Conservation (phyloP, 441 rosid genomes). For the Flueggea neowawraea region DNA sequence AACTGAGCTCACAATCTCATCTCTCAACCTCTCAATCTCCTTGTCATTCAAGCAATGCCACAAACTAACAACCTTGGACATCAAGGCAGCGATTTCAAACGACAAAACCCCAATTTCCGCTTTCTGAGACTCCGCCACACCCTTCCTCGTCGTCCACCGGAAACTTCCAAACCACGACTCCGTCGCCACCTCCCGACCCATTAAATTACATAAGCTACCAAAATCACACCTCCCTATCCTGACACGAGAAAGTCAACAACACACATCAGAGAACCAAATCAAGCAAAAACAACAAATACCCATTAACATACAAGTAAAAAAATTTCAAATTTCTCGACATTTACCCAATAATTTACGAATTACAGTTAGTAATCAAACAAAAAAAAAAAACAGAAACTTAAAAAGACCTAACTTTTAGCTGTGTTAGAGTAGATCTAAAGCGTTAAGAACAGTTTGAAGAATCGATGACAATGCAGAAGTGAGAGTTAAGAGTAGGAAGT, state of each 20-base stretch:
- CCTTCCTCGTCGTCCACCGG: conserved; percentile 38
- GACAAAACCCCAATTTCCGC: conserved; percentile 51
- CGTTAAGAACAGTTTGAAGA: too few relatives aligned
- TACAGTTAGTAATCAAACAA: too few relatives aligned
- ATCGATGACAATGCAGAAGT: too few relatives aligned
- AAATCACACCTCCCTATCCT: not conserved
- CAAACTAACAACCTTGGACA: conserved; percentile 47
- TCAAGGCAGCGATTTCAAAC: conserved; percentile 52
- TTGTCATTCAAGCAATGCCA: conserved; percentile 51
- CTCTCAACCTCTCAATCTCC: conserved; percentile 38
- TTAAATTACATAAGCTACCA: not conserved
- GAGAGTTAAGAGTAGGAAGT: too few relatives aligned
- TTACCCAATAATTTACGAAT: too few relatives aligned
- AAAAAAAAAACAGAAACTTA: too few relatives aligned
- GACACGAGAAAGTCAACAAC: not conserved
- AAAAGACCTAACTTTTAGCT: too few relatives aligned
- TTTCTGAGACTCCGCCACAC: conserved; percentile 29
- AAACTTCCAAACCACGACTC: conserved; percentile 54
- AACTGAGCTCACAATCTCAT: conserved; percentile 36
- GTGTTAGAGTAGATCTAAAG: too few relatives aligned
- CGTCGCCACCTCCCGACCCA: conserved; percentile 36
- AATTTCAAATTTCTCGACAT: too few relatives aligned
- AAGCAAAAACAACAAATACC: too few relatives aligned
- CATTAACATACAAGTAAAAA: too few relatives aligned
- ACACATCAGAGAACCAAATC: not conserved